phyloP scores from a whole-genome alignment of 495 filamentous ascomycete genomes.

The Tuber umbilicatum region DNA sequence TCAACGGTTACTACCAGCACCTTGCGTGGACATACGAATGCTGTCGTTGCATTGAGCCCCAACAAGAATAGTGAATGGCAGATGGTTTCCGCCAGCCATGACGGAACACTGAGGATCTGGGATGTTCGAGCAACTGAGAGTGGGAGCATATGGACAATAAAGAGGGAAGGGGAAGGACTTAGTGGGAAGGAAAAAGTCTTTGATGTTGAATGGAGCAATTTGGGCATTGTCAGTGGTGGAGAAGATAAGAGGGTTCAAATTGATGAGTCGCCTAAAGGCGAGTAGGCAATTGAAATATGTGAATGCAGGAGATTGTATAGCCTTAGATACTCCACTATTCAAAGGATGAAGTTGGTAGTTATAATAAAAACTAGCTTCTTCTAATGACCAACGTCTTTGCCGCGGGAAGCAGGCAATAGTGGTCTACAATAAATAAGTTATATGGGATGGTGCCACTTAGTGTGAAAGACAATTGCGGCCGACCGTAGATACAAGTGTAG shows the following conservation, averaged over 20 bases:
- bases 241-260: constrained; percentile 93
- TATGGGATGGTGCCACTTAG: not conserved
- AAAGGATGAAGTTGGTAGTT: constrained; percentile 8
- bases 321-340: constrained; percentile 7
- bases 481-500: too few species aligned
- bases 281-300: constrained; percentile 11
- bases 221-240: constrained; percentile 85
- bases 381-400: not conserved
- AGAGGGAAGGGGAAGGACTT: constrained; percentile 58
- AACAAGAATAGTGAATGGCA: constrained; percentile 70
- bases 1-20: constrained; percentile 73
- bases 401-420: not conserved
- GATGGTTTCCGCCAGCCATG: constrained; percentile 74
- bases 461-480: not conserved
- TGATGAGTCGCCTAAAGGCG: constrained; percentile 48
- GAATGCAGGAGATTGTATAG: constrained; percentile 15
- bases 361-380: constrained; percentile 16
- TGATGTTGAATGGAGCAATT: constrained; percentile 68
- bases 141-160: constrained; percentile 76
- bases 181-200: constrained; percentile 63
- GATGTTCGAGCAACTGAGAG: constrained; percentile 70
- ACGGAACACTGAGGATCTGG: constrained; percentile 88
- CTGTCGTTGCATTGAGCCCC: constrained; percentile 62
- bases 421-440: not conserved
- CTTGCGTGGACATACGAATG: constrained; percentile 80